Conservation (phyloP, 768 basidiomycete species). For the Neoboletus magnificus region DNA sequence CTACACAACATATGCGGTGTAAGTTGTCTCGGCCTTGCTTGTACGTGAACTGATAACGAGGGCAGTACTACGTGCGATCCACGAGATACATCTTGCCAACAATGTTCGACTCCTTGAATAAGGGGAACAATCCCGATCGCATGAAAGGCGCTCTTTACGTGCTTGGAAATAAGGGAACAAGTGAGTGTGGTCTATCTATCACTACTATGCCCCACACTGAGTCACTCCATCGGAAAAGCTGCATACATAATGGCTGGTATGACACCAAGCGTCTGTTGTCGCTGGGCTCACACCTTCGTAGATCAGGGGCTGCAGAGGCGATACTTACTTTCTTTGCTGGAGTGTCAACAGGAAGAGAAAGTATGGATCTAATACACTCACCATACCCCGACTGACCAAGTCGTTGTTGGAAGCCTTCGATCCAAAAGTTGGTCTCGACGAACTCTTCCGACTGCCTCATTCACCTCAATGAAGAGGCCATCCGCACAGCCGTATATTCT, state of each 20-base stretch:
- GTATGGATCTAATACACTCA: constrained; percentile 35
- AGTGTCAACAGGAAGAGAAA: constrained; percentile 86
- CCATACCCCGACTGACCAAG: constrained; percentile 48
- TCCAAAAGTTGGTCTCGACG: constrained; percentile 27
- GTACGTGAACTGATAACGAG: constrained; percentile 8
- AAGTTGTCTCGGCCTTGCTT: constrained; percentile 25
- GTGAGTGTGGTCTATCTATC: constrained; percentile 35
- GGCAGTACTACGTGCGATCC: constrained; percentile 67
- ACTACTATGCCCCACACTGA: constrained; percentile 1
- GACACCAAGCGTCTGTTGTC: constrained; percentile 15
- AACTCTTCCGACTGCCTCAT: constrained; percentile 61
- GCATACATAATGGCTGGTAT: constrained; percentile 67
- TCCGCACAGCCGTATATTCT: constrained; percentile 59
- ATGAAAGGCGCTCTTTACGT: constrained; percentile 95
- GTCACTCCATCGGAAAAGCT: constrained; percentile 36
- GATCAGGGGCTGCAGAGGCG: constrained; percentile 55
- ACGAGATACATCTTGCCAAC: constrained; percentile 61
- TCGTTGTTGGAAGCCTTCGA: constrained; percentile 10
- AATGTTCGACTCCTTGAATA: constrained; percentile 58
- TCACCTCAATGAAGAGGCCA: constrained; percentile 61
- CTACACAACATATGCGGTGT: constrained; percentile 64
- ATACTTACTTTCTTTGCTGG: constrained; percentile 62
- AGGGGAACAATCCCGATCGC: constrained; percentile 82
- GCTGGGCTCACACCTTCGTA: constrained; percentile 25
- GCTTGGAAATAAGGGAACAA: constrained; percentile 67